These are phyloP conservation scores for Rubia tinctorum DNA, from an alignment of 305 asterid genomes.

Conservation along the genomic window DNA sequence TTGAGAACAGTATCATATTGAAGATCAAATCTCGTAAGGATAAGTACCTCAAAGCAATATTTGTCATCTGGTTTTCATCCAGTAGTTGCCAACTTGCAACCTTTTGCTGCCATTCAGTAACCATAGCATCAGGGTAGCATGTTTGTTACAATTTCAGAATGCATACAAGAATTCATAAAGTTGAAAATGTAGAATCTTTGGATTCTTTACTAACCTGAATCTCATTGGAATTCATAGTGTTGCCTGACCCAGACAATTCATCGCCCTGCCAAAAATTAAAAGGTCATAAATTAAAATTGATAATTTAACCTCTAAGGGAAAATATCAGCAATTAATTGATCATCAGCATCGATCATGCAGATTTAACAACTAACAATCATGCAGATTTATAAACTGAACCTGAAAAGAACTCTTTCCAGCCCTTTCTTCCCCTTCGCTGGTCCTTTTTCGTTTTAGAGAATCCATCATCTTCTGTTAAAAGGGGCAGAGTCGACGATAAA, in stretches of 20 bases:
- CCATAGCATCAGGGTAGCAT: background rate
- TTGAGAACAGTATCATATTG: background rate
- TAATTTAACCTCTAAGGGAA: background rate
- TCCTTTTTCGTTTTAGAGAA: background rate
- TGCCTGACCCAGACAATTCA: conserved; percentile 52
- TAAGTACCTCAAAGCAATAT: conserved; percentile 29
- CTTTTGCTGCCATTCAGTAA: conserved; percentile 33
- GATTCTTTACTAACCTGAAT: conserved; percentile 43
- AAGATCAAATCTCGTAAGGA: background rate
- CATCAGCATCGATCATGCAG: background rate
- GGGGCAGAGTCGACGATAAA: no score
- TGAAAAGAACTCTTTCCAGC: background rate
- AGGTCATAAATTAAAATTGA: background rate
- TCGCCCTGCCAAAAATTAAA: conserved; percentile 50
- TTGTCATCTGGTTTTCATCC: conserved; percentile 36
- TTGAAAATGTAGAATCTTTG: background rate
- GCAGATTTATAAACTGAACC: background rate
- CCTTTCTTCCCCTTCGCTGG: background rate
- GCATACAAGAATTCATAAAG: background rate
- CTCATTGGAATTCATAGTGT: conserved; percentile 40
- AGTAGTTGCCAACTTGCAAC: conserved; percentile 41
- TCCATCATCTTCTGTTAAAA: background rate
- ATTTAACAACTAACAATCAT: no score
- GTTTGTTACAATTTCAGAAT: background rate
- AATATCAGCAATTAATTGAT: background rate